Conservation (phyloP, 805 yeast species). For the Suhomyces sp. region DNA sequence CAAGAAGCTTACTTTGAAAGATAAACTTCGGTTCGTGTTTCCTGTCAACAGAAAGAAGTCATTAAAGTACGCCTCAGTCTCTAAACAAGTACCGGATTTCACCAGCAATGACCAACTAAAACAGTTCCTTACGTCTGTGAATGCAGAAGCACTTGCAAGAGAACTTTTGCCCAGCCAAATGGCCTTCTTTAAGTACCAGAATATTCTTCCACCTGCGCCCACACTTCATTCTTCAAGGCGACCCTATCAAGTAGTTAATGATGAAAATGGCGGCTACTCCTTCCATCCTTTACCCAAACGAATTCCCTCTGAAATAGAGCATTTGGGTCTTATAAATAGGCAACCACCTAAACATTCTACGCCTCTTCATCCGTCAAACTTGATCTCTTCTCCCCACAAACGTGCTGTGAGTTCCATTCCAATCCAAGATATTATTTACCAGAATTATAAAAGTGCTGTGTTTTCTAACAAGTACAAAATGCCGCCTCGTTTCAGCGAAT, state of each 20-base stretch:
- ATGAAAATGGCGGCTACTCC: background rate
- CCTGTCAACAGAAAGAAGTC: slow-evolving; percentile 37
- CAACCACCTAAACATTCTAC: background rate
- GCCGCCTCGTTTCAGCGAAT: slow-evolving; percentile 27
- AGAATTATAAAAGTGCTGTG: slow-evolving; percentile 26
- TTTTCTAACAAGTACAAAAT: slow-evolving; percentile 16
- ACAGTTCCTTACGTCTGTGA: slow-evolving; percentile 14
- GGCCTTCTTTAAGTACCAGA: slow-evolving; percentile 22
- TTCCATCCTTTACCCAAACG: background rate
- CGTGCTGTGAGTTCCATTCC: slow-evolving; percentile 7
- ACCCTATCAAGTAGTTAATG: background rate
- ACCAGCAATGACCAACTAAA: slow-evolving; percentile 14
- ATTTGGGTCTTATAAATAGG: background rate
- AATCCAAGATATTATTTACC: slow-evolving; percentile 22
- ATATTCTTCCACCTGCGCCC: slow-evolving; percentile 14
- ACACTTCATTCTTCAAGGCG: background rate
- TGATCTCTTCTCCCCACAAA: background rate
- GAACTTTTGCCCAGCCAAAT: slow-evolving; percentile 29
- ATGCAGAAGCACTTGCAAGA: slow-evolving; percentile 21
- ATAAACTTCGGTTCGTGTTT: slow-evolving; percentile 21
- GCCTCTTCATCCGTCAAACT: background rate
- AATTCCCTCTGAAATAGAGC: background rate
- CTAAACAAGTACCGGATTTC: slow-evolving; percentile 18
- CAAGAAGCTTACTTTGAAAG: background rate
- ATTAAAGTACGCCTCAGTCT: slow-evolving; percentile 24